Conservation (phyloP, 768 basidiomycete genomes). For the Tylopilus sp. region DNA sequence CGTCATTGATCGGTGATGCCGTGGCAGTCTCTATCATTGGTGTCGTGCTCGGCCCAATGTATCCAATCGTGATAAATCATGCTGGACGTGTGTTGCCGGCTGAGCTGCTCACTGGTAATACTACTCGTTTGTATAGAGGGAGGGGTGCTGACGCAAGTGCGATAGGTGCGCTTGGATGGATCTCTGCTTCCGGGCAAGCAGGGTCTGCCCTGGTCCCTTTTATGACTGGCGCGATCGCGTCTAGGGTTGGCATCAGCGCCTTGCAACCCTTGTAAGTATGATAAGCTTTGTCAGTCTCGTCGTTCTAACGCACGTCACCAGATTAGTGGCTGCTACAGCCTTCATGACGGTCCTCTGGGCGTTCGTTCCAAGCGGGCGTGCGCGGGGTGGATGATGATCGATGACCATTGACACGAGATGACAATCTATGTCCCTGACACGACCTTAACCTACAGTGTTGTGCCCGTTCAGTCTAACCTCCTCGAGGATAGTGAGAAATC, state of each 20-base stretch:
- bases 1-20: constrained; percentile 50
- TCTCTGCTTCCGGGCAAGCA: constrained; percentile 64
- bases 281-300: background rate
- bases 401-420: too few species aligned
- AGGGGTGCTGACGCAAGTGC: background rate
- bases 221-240: constrained; percentile 65
- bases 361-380: constrained; percentile 34
- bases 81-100: constrained; percentile 64
- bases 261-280: constrained; percentile 35
- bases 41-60: constrained; percentile 49
- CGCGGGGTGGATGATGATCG: too few species aligned
- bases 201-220: constrained; percentile 76
- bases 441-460: too few species aligned
- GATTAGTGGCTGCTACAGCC: constrained; percentile 40
- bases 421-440: too few species aligned
- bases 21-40: constrained; percentile 57
- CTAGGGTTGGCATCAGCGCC: constrained; percentile 47
- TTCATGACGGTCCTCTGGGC: constrained; percentile 42
- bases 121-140: background rate
- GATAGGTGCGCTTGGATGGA: constrained; percentile 61
- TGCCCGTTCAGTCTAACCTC: too few species aligned
- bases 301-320: background rate
- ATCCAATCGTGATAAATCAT: constrained; percentile 64
- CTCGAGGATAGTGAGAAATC: too few species aligned
- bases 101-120: constrained; percentile 56